Conservation (phyloP, 495 filamentous ascomycete species). For the Clavariopsis aquatica region DNA sequence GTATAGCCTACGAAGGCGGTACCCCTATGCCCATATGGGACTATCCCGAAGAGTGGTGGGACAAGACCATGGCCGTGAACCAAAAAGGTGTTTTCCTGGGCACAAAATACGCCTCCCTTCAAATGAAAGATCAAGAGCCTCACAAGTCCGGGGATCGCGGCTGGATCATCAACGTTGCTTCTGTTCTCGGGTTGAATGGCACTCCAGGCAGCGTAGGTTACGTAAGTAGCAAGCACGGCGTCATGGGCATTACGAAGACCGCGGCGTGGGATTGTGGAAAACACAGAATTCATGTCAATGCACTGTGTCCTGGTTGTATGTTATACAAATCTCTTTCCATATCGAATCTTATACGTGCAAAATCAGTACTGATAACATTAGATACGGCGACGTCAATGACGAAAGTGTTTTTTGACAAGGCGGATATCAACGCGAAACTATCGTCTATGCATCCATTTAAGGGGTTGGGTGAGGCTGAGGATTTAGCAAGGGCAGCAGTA, state of each 20-base stretch:
- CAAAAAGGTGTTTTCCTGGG: neutral
- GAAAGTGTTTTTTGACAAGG: neutral
- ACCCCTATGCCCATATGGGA: conserved; percentile 45
- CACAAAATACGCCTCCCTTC: neutral
- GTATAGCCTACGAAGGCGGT: conserved; percentile 42
- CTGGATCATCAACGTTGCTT: conserved; percentile 57
- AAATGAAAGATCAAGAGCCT: neutral
- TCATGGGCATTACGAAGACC: conserved; percentile 52
- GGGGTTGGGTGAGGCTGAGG: conserved; percentile 37
- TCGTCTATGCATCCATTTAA: conserved; percentile 35
- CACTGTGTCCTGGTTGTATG: conserved; percentile 58
- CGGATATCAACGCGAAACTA: conserved; percentile 8
- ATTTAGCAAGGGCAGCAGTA: conserved; percentile 39
- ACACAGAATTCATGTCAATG: conserved; percentile 57
- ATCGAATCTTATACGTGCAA: too few species aligned
- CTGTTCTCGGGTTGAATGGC: neutral
- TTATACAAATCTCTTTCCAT: conserved; percentile 18
- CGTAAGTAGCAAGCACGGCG: conserved; percentile 56
- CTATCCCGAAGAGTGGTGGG: conserved; percentile 48
- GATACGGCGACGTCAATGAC: conserved; percentile 41
- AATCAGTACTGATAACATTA: conserved; percentile 44
- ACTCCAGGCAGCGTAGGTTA: conserved; percentile 47
- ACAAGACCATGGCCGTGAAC: conserved; percentile 52
- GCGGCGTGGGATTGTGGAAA: conserved; percentile 56
- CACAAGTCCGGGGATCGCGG: conserved; percentile 49